Conservation (phyloP, 1,139 yeast genomes). For the Blastobotrys arbuscula region DNA sequence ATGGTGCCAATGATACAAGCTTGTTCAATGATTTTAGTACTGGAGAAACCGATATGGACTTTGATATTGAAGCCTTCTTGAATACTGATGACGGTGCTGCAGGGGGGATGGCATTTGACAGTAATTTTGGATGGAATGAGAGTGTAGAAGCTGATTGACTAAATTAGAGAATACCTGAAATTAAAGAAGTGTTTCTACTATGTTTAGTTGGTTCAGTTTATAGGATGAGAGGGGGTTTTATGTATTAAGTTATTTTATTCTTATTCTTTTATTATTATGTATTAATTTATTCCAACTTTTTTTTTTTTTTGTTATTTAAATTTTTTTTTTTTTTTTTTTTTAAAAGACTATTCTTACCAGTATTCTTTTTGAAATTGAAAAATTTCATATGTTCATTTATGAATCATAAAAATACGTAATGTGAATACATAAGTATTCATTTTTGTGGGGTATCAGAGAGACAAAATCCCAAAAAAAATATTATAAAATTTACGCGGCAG, state of each 20-base stretch:
- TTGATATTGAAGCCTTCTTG: conserved; percentile 33
- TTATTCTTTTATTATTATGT: neutral
- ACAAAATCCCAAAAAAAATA: too few relatives aligned
- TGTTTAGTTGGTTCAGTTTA: too few relatives aligned
- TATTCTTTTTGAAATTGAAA: too few relatives aligned
- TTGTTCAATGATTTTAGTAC: conserved; percentile 31
- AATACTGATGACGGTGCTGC: conserved; percentile 34
- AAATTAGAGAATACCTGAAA: neutral
- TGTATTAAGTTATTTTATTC: neutral
- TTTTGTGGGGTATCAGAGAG: too few relatives aligned
- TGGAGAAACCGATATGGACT: conserved; percentile 32
- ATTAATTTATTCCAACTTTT: neutral
- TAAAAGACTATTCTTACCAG: too few relatives aligned
- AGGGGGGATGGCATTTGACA: conserved; percentile 26
- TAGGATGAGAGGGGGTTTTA: too few relatives aligned
- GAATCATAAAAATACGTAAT: too few relatives aligned
- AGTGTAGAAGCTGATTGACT: conserved; percentile 28
- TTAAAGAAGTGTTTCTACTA: too few relatives aligned
- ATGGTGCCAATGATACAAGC: conserved; percentile 25
- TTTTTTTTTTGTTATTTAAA: neutral
- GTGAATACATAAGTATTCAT: too few relatives aligned
- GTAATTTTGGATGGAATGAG: conserved; percentile 28
- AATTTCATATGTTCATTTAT: too few relatives aligned
- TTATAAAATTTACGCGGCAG: too few relatives aligned
- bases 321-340: too few relatives aligned